A percentile compares a stretch with the other conserved stretches of the same genome.
These are phyloP conservation scores for Hyphochytrium catenoides DNA, from an alignment of 352 stramenopile genomes.

Conservation along the genomic window DNA sequence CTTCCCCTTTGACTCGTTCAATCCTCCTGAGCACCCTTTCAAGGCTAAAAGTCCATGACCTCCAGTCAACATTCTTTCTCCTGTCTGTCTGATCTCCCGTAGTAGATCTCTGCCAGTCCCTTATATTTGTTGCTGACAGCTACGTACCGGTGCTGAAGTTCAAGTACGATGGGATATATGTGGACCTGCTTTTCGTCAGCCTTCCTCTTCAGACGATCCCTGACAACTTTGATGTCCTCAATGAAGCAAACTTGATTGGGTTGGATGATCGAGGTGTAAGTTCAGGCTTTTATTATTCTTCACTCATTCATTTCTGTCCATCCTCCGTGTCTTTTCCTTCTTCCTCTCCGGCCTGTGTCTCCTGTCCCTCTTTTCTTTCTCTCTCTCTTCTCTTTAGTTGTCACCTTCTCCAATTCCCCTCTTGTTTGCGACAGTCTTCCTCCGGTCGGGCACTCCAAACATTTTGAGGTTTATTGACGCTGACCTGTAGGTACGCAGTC, in stretches of 20 bases:
- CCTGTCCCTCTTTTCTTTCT: too few species aligned
- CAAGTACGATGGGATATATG: constrained; percentile 56
- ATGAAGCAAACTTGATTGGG: constrained; percentile 41
- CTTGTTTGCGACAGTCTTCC: too few species aligned
- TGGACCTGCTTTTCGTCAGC: constrained; percentile 80
- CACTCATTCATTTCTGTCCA: constrained; percentile 12
- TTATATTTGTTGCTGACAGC: constrained; percentile 9
- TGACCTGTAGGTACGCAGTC: neutral
- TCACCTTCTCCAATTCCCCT: too few species aligned
- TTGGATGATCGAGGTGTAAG: constrained; percentile 58
- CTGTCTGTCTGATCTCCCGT: too few species aligned
- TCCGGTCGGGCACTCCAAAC: too few species aligned
- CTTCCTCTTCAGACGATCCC: constrained; percentile 30
- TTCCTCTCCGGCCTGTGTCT: too few species aligned
- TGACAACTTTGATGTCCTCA: constrained; percentile 38
- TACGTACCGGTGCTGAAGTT: constrained; percentile 82
- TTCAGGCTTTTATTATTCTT: neutral
- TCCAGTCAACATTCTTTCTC: too few species aligned
- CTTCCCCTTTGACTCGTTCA: neutral
- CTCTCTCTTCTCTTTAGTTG: too few species aligned
- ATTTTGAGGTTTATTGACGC: too few species aligned
- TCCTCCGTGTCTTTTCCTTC: too few species aligned
- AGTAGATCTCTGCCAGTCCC: too few species aligned
- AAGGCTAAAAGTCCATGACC: too few species aligned
- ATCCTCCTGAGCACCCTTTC: neutral